These are phyloP conservation scores for Pseudopithomyces chartarum DNA, from an alignment of 2,329 filamentous ascomycete species.

Conservation along the genomic window DNA sequence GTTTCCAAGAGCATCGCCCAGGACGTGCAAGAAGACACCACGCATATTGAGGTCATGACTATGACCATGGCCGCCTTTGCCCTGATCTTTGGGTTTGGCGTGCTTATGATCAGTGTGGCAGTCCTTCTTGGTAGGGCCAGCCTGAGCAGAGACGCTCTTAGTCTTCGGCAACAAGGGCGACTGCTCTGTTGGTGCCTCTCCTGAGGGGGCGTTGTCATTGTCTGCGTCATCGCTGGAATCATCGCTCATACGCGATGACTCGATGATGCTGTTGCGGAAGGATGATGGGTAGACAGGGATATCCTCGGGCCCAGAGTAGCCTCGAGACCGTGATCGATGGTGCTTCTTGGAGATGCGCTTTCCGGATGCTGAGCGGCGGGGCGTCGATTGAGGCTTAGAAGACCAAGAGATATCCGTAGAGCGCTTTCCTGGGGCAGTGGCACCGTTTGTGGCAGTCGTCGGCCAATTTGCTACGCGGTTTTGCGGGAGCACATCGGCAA, in stretches of 20 bases:
- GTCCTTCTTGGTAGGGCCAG: slow-evolving; percentile 32
- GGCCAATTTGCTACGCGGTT: slow-evolving; percentile 61
- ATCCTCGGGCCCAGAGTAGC: slow-evolving; percentile 64
- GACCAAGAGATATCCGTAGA: slow-evolving; percentile 20
- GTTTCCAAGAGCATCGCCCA: slow-evolving; percentile 85
- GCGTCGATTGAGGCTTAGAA: slow-evolving; percentile 16
- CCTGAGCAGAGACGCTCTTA: slow-evolving; percentile 28
- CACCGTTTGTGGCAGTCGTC: slow-evolving; percentile 32
- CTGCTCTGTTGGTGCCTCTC: slow-evolving; percentile 47
- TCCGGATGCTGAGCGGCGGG: slow-evolving; percentile 32
- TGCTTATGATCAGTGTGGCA: slow-evolving; percentile 79
- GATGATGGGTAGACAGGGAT: slow-evolving; percentile 87
- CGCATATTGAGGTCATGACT: slow-evolving; percentile 87
- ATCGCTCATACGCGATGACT: slow-evolving; percentile 69
- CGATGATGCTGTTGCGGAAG: slow-evolving; percentile 91
- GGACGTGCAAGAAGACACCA: slow-evolving; percentile 70
- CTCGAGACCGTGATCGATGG: slow-evolving; percentile 63
- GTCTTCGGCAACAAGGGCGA: slow-evolving; percentile 42
- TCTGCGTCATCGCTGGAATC: slow-evolving; percentile 62
- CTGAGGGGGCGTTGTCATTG: slow-evolving; percentile 53
- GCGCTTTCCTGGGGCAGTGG: slow-evolving; percentile 17
- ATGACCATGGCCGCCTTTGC: slow-evolving; percentile 69
- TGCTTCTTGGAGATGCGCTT: slow-evolving; percentile 57
- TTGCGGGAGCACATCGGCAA: slow-evolving; percentile 67
- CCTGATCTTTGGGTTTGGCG: slow-evolving; percentile 70